Evolutionary conservation across 164 flowering plant genomes (phyloP).

Genomic region (Berberis thunbergii): DNA sequence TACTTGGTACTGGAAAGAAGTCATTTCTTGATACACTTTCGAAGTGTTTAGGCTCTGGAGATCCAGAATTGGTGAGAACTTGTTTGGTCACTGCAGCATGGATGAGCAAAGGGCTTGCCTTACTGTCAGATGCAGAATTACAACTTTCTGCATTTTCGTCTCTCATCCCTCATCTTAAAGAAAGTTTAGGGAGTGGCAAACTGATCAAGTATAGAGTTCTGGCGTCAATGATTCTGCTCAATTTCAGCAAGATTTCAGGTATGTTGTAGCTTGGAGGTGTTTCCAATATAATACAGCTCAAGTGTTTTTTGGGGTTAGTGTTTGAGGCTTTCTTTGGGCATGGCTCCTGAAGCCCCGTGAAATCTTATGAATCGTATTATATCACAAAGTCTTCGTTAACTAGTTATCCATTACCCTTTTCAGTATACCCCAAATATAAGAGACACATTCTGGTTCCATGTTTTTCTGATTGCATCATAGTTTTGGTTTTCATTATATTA

Average conservation of each 20-base stretch:
- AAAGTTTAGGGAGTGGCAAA: conserved; percentile 29
- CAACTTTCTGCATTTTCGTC: conserved; percentile 45
- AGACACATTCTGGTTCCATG: too few species aligned
- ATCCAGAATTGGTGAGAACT: conserved; percentile 27
- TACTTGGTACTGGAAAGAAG: conserved; percentile 38
- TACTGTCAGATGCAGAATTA: conserved; percentile 31
- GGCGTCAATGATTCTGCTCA: conserved; percentile 48
- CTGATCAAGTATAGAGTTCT: conserved; percentile 42
- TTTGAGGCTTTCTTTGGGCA: neutral
- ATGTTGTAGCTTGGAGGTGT: neutral
- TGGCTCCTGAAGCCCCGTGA: neutral
- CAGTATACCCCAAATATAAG: too few species aligned
- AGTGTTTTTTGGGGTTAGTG: neutral
- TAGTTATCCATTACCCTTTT: too few species aligned
- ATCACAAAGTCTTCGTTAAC: too few species aligned
- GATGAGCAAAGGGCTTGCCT: conserved; percentile 50
- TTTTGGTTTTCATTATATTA: too few species aligned
- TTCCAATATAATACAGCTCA: neutral
- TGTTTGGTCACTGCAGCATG: conserved; percentile 52
- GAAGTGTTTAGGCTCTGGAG: conserved; percentile 37
- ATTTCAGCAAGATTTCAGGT: conserved; percentile 64
- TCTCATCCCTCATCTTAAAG: conserved; percentile 40
- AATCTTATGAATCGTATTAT: neutral
- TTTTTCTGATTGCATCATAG: too few species aligned
- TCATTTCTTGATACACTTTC: conserved; percentile 41